Evolutionary conservation across 2,329 filamentous ascomycete species (phyloP).

Genomic region (Alternaria novae-zelandiae): DNA sequence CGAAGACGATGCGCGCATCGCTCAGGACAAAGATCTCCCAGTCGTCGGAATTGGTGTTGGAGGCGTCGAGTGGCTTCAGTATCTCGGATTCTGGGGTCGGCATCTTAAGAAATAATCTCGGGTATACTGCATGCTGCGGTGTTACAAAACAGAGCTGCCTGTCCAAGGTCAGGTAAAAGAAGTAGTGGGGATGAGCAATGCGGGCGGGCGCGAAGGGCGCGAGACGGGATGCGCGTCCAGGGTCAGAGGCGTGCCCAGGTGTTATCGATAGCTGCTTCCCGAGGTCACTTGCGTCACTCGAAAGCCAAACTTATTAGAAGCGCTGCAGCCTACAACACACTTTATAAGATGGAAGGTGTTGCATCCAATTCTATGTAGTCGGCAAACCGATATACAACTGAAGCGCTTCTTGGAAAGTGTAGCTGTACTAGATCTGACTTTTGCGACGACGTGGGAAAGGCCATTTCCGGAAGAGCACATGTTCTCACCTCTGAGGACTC

Average conservation of each 20-base stretch:
- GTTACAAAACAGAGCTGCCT: neutral
- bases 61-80: constrained; percentile 51
- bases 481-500: neutral
- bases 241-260: constrained; percentile 4
- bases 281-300: neutral
- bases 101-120: constrained; percentile 26
- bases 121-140: constrained; percentile 12
- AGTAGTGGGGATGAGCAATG: neutral
- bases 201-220: constrained; percentile 11
- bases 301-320: neutral
- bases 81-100: constrained; percentile 43
- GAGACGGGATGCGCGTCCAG: constrained; percentile 11
- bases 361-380: neutral
- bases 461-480: neutral
- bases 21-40: constrained; percentile 69
- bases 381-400: neutral
- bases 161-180: neutral
- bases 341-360: neutral
- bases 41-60: constrained; percentile 53
- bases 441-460: neutral
- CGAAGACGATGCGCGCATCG: constrained; percentile 67
- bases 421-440: neutral
- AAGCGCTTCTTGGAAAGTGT: neutral
- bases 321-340: neutral
- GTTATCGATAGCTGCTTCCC: constrained; percentile 7